A percentile compares a stretch with the other conserved stretches of the same genome.
These are phyloP conservation scores for Puccinia polysora DNA, from an alignment of 1,284 basidiomycete genomes.

Conservation along the genomic window DNA sequence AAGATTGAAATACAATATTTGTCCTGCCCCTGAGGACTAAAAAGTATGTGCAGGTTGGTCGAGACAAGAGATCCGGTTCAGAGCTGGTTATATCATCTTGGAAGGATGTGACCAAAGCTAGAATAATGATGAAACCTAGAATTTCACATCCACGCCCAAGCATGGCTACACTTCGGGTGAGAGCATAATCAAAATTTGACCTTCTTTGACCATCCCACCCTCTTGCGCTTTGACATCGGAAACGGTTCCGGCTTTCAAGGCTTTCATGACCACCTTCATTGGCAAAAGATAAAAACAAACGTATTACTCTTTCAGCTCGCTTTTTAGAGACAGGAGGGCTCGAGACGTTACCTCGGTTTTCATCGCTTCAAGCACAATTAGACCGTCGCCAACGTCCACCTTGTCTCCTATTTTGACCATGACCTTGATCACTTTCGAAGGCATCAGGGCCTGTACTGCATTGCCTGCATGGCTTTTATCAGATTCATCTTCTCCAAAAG, in stretches of 20 bases:
- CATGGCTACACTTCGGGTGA: not conserved
- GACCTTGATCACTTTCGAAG: slow-evolving; percentile 79
- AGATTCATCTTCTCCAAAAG: slow-evolving; percentile 27
- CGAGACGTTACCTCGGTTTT: slow-evolving; percentile 63
- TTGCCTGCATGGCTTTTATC: slow-evolving; percentile 52
- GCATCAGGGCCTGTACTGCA: slow-evolving; percentile 65
- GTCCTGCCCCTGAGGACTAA: too few species aligned
- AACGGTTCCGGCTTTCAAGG: slow-evolving; percentile 65
- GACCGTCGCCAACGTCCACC: slow-evolving; percentile 72
- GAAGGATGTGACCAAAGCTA: too few species aligned
- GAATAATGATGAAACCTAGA: too few species aligned
- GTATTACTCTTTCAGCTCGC: not conserved
- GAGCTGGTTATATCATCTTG: too few species aligned
- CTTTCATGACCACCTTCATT: slow-evolving; percentile 76
- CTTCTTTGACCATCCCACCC: slow-evolving; percentile 84
- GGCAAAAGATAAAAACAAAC: slow-evolving; percentile 2
- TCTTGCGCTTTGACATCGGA: slow-evolving; percentile 66
- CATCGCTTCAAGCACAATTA: slow-evolving; percentile 87
- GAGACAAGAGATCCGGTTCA: too few species aligned
- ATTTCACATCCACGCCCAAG: not conserved
- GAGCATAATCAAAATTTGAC: slow-evolving; percentile 65
- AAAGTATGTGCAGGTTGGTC: too few species aligned
- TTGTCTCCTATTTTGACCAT: slow-evolving; percentile 68
- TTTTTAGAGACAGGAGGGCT: not conserved
- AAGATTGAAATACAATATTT: too few species aligned